phyloP scores from a whole-genome alignment of 768 basidiomycete genomes.

The Lanmaoa pseudosensibilis region DNA sequence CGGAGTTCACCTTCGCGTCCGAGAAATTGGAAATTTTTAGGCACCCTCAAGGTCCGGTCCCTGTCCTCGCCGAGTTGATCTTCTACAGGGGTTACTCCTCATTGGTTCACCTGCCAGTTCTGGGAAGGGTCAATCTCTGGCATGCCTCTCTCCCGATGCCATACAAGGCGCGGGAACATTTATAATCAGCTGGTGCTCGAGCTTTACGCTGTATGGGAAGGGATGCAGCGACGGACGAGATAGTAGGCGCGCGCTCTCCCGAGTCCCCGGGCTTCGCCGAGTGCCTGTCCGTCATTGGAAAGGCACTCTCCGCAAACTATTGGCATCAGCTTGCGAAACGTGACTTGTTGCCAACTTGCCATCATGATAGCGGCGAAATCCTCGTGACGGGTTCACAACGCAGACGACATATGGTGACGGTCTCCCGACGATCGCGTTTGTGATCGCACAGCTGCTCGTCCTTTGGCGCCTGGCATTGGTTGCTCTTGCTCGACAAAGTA shows the following conservation, averaged over 20 bases:
- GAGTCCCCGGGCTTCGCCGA: neutral
- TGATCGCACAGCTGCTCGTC: constrained; percentile 45
- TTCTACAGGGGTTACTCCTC: neutral
- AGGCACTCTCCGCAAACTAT: constrained; percentile 22
- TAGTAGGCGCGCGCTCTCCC: too few species aligned
- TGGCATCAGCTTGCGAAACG: constrained; percentile 9
- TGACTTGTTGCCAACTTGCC: constrained; percentile 11
- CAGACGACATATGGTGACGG: constrained; percentile 5
- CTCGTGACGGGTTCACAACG: constrained; percentile 19
- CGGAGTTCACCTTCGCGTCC: too few species aligned
- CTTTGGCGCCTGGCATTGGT: constrained; percentile 47
- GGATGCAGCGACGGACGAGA: too few species aligned
- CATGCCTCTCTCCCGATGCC: neutral
- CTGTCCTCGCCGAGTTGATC: too few species aligned
- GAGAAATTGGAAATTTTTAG: constrained; percentile 38
- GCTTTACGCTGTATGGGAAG: neutral
- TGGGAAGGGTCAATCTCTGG: neutral
- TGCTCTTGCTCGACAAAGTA: constrained; percentile 51
- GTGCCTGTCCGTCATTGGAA: neutral
- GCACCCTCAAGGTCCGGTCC: constrained; percentile 44
- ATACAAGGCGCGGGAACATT: neutral
- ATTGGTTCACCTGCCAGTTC: neutral
- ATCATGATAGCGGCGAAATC: constrained; percentile 30
- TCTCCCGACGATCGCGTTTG: constrained; percentile 36
- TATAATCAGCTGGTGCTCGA: neutral